Evolutionary conservation across 441 rosid species (phyloP).

Genomic region (Bocquillonia castaneifolia): DNA sequence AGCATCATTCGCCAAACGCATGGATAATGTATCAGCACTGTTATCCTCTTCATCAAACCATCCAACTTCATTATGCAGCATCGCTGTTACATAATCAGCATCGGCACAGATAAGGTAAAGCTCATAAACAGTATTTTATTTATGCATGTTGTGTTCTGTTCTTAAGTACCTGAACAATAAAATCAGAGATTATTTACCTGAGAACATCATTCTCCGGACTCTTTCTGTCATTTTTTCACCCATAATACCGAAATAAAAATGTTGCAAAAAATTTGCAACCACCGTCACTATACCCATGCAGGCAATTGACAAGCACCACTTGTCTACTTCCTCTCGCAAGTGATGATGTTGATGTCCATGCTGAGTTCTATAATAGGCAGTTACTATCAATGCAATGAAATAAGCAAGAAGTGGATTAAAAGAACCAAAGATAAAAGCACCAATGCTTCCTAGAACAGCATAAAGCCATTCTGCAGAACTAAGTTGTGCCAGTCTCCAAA

Average conservation of each 20-base stretch:
- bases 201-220: slow-evolving; percentile 98
- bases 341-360: slow-evolving; percentile 37
- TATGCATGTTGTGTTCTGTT: not conserved
- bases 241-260: slow-evolving; percentile 98
- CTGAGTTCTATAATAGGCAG: slow-evolving; percentile 67
- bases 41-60: slow-evolving; percentile 99
- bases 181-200: slow-evolving; percentile 46
- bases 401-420: slow-evolving; percentile 97
- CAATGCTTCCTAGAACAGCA: slow-evolving; percentile 91
- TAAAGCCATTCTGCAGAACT: slow-evolving; percentile 97
- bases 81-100: slow-evolving; percentile 53
- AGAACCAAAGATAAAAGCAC: slow-evolving; percentile 97
- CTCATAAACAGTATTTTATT: slow-evolving; percentile 14
- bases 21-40: slow-evolving; percentile 86
- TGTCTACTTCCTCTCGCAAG: slow-evolving; percentile 66
- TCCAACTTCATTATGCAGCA: slow-evolving; percentile 95
- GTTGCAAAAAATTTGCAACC: slow-evolving; percentile 94
- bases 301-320: slow-evolving; percentile 93
- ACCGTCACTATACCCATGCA: slow-evolving; percentile 97
- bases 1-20: slow-evolving; percentile 99
- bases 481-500: slow-evolving; percentile 90
- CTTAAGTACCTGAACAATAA: slow-evolving; percentile 1
- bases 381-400: slow-evolving; percentile 78
- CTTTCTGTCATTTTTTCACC: slow-evolving; percentile 99
- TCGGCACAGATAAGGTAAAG: slow-evolving; percentile 22